Evolutionary conservation across 1,139 yeast species (phyloP).

Genomic region (Geotrichum histeridarum): DNA sequence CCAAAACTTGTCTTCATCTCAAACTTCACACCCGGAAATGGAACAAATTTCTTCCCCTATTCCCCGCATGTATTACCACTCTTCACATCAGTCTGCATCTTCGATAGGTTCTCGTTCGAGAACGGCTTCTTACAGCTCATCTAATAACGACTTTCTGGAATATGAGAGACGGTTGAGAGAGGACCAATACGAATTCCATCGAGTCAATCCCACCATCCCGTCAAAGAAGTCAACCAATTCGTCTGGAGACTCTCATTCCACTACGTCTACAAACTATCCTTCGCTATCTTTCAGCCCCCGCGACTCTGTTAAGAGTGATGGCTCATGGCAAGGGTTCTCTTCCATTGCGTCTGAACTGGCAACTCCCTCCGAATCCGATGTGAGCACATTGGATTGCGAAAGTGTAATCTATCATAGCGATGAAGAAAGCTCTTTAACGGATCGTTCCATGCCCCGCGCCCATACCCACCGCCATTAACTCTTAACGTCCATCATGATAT

Average conservation of each 20-base stretch:
- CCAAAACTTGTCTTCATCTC: not conserved
- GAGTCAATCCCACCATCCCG: not conserved
- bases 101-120: not conserved
- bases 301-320: not conserved
- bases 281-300: not conserved
- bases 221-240: not conserved
- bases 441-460: not conserved
- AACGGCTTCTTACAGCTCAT: not conserved
- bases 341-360: not conserved
- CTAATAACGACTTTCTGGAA: constrained; percentile 1
- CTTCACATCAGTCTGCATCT: not conserved
- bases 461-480: not conserved
- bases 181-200: not conserved
- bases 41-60: constrained; percentile 1
- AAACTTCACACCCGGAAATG: constrained; percentile 3
- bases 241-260: constrained; percentile 1
- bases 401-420: not conserved
- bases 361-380: constrained; percentile 5
- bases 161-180: constrained; percentile 2
- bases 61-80: not conserved
- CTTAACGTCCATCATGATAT: not conserved
- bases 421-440: not conserved
- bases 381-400: constrained; percentile 3
- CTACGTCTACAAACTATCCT: not conserved
- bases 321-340: constrained; percentile 1